These are phyloP conservation scores for Ulota crispa DNA, from an alignment of 225 moss, liverwort and hornwort species.

Conservation along the genomic window DNA sequence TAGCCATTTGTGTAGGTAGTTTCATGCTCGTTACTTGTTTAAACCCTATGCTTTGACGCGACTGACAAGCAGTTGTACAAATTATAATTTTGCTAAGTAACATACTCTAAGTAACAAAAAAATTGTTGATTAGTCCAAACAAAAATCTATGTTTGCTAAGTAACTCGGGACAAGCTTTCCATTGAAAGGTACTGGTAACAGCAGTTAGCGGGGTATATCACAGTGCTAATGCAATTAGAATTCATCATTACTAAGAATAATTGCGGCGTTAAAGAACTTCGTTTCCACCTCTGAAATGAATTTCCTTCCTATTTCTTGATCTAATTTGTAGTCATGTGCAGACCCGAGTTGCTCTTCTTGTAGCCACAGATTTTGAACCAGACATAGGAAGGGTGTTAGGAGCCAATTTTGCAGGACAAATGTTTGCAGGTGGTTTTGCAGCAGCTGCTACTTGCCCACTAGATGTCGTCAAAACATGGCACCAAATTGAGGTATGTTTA, in stretches of 20 bases:
- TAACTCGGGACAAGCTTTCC: not conserved
- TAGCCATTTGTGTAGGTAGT: not conserved
- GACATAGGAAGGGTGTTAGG: slow-evolving; percentile 70
- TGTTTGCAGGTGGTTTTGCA: slow-evolving; percentile 86
- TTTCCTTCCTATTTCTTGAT: not conserved
- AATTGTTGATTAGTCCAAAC: no score
- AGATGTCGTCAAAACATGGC: slow-evolving; percentile 92
- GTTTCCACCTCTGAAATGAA: not conserved
- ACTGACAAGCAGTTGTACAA: not conserved
- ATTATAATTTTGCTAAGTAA: not conserved
- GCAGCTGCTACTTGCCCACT: slow-evolving; percentile 94
- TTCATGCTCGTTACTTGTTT: not conserved
- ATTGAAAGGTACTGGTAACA: not conserved
- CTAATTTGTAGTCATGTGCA: slow-evolving; percentile 37
- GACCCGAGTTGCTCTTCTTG: slow-evolving; percentile 64
- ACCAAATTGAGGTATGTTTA: slow-evolving; percentile 78
- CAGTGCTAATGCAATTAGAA: not conserved
- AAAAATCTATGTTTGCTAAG: no score
- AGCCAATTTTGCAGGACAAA: slow-evolving; percentile 84
- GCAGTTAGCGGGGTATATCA: not conserved
- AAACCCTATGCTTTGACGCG: not conserved
- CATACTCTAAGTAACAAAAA: no score
- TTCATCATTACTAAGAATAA: not conserved
- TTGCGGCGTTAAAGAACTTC: not conserved
- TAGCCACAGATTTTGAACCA: slow-evolving; percentile 64